Percentiles rank a stretch among this genome's conserved stretches.
Conservation (phyloP, 23 red algal species). For the Agarophyton chilense region DNA sequence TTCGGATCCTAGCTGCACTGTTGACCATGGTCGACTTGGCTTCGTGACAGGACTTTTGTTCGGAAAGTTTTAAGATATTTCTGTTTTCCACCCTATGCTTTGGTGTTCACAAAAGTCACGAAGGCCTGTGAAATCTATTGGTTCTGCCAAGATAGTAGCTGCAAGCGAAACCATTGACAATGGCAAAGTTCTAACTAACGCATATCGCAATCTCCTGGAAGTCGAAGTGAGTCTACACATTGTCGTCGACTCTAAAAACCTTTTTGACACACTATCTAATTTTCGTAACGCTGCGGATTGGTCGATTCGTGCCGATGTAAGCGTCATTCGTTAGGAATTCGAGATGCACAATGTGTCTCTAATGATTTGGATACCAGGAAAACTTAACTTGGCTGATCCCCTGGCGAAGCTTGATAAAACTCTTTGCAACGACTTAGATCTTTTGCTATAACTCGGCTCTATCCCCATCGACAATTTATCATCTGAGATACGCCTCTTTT, state of each 20-base stretch:
- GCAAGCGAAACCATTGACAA: conserved; percentile 27
- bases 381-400: conserved; percentile 22
- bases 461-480: not conserved
- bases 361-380: conserved; percentile 35
- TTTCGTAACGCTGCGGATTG: conserved; percentile 21
- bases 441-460: not conserved
- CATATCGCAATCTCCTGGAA: not conserved
- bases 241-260: conserved; percentile 22
- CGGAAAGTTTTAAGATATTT: not conserved
- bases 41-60: conserved; percentile 16
- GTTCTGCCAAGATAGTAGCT: conserved; percentile 42
- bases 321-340: conserved; percentile 36
- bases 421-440: not conserved
- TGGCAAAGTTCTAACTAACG: conserved; percentile 3
- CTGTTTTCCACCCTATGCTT: conserved; percentile 41
- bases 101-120: conserved; percentile 34
- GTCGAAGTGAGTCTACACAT: not conserved
- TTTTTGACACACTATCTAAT: conserved; percentile 16
- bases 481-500: too few species aligned
- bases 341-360: conserved; percentile 5
- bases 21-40: conserved; percentile 24
- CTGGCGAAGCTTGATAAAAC: conserved; percentile 23
- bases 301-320: conserved; percentile 37
- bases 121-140: conserved; percentile 31
- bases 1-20: not conserved